phyloP scores from a whole-genome alignment of 108 stramenopile genomes.

The Parmales sp. region DNA sequence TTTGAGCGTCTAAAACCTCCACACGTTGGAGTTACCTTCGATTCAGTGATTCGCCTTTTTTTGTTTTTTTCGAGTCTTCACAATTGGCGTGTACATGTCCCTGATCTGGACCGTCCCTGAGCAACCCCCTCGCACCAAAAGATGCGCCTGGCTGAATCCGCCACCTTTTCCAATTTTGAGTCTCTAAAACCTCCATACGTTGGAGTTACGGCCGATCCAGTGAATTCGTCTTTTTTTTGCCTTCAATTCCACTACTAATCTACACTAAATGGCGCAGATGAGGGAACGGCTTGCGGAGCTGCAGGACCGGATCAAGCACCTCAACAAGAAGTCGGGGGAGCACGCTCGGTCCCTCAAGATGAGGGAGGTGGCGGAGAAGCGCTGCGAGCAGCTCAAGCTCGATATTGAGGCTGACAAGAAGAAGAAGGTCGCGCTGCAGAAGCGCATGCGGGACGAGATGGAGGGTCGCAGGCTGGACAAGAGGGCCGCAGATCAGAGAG shows the following conservation, averaged over 20 bases:
- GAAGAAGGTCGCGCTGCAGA: conserved; percentile 39
- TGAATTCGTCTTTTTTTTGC: too few relatives aligned
- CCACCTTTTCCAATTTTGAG: too few relatives aligned
- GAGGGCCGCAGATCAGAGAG: conserved; percentile 40
- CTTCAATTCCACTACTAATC: conserved; percentile 20
- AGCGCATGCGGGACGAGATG: conserved; percentile 39
- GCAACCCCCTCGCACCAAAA: too few relatives aligned
- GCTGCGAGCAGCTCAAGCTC: conserved; percentile 29
- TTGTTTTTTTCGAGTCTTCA: too few relatives aligned
- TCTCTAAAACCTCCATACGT: too few relatives aligned
- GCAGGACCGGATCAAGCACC: conserved; percentile 34
- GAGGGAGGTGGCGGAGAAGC: conserved; percentile 45
- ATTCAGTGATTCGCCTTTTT: too few relatives aligned
- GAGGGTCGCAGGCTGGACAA: conserved; percentile 38
- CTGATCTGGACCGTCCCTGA: too few relatives aligned
- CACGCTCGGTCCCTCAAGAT: conserved; percentile 37
- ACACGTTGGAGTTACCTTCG: too few relatives aligned
- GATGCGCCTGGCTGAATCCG: too few relatives aligned
- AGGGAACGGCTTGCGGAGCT: conserved; percentile 27
- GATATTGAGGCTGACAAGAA: conserved; percentile 48
- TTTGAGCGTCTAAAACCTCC: too few relatives aligned
- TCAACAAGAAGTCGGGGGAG: conserved; percentile 35
- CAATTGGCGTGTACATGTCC: too few relatives aligned
- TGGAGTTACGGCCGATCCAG: too few relatives aligned
- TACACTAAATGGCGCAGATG: conserved; percentile 26